Evolutionary conservation across 108 stramenopile genomes (phyloP).

Genomic region (Fistulifera pelliculosa): DNA sequence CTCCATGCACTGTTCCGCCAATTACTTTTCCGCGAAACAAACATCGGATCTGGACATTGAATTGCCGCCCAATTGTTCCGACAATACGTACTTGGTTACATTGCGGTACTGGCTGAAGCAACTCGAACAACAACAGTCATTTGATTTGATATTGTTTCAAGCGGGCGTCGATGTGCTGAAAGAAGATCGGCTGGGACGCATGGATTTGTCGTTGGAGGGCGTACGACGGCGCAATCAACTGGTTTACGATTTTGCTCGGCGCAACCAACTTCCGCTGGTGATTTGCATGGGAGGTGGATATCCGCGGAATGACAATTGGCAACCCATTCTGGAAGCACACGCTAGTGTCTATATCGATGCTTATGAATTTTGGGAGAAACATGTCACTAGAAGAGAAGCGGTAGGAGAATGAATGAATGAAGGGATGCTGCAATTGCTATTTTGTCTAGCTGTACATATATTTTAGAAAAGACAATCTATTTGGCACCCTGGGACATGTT

Average conservation of each 20-base stretch:
- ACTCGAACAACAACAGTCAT: constrained; percentile 26
- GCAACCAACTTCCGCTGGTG: constrained; percentile 44
- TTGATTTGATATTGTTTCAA: constrained; percentile 77
- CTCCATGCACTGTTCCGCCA: constrained; percentile 69
- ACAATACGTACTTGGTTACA: constrained; percentile 65
- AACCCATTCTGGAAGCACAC: constrained; percentile 64
- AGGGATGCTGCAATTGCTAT: too few relatives aligned
- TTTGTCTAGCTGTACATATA: too few relatives aligned
- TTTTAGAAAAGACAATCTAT: too few relatives aligned
- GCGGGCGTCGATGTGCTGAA: constrained; percentile 79
- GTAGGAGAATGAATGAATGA: too few relatives aligned
- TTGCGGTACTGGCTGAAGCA: constrained; percentile 62
- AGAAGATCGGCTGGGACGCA: constrained; percentile 70
- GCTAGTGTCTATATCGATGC: constrained; percentile 66
- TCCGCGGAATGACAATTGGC: constrained; percentile 55
- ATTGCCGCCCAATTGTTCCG: constrained; percentile 55
- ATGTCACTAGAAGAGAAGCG: too few relatives aligned
- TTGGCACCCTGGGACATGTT: too few relatives aligned
- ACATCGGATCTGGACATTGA: constrained; percentile 74
- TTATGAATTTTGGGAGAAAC: constrained; percentile 24
- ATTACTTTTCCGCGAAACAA: constrained; percentile 79
- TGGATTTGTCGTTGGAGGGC: constrained; percentile 44
- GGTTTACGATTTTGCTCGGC: constrained; percentile 45
- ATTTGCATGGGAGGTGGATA: constrained; percentile 89
- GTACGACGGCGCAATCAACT: constrained; percentile 54